These are phyloP conservation scores for Pythium vanterpoolii DNA, from an alignment of 352 stramenopile genomes.

Conservation along the genomic window DNA sequence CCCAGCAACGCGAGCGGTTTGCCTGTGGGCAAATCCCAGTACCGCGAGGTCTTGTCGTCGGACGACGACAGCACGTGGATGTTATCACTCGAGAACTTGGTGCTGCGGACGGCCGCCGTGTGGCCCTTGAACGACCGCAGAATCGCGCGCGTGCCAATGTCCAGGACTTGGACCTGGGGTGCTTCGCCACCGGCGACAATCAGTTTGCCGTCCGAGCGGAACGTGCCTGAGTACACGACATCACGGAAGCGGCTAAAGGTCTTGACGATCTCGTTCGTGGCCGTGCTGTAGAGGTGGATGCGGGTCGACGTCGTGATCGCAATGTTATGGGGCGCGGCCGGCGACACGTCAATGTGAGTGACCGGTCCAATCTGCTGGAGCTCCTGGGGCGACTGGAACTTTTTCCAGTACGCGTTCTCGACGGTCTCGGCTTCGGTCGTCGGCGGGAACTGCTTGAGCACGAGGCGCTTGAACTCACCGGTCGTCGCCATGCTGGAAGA, in stretches of 20 bases:
- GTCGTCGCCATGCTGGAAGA: conserved; percentile 47
- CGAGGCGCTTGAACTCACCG: conserved; percentile 82
- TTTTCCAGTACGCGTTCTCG: conserved; percentile 88
- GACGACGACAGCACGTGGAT: conserved; percentile 87
- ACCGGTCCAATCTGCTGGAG: conserved; percentile 81
- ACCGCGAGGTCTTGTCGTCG: conserved; percentile 87
- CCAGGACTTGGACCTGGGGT: conserved; percentile 79
- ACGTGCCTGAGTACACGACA: conserved; percentile 83
- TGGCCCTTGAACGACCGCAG: conserved; percentile 88
- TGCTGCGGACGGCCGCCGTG: conserved; percentile 68
- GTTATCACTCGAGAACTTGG: conserved; percentile 79
- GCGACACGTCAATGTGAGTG: conserved; percentile 84
- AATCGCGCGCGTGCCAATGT: conserved; percentile 80
- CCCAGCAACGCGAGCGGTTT: conserved; percentile 69
- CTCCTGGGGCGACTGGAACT: conserved; percentile 81
- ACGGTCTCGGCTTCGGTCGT: conserved; percentile 73
- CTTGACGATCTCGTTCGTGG: conserved; percentile 81
- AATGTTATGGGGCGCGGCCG: conserved; percentile 72
- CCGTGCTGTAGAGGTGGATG: conserved; percentile 84
- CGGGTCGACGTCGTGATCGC: conserved; percentile 86
- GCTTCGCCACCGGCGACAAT: conserved; percentile 79
- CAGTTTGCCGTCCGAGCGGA: conserved; percentile 86
- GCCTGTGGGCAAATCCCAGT: conserved; percentile 87
- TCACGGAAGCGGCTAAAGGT: conserved; percentile 88
- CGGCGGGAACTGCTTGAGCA: conserved; percentile 86